Evolutionary conservation across 2,329 filamentous ascomycete species (phyloP).

Genomic region (Cordyceps javanica): DNA sequence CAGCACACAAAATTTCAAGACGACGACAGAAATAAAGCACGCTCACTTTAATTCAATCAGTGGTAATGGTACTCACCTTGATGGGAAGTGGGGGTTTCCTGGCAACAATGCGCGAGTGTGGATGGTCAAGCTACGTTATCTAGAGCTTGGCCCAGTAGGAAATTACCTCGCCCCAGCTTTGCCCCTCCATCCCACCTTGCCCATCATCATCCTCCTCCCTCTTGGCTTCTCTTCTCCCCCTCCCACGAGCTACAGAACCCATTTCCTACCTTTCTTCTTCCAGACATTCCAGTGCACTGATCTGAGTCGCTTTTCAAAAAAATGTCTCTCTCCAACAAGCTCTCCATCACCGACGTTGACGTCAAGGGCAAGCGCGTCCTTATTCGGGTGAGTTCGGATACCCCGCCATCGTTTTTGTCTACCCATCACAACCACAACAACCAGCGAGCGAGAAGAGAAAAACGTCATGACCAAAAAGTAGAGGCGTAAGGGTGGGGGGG

Average conservation of each 20-base stretch:
- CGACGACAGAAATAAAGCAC: too few species aligned
- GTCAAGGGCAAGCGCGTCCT: constrained; percentile 97
- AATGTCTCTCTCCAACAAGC: constrained; percentile 99
- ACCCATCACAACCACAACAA: too few species aligned
- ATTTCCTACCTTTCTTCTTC: background rate
- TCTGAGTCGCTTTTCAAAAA: constrained; percentile 32
- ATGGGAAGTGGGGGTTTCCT: background rate
- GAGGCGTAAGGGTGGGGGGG: too few species aligned
- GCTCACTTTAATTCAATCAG: too few species aligned
- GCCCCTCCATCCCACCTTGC: constrained; percentile 13
- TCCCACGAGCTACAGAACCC: background rate
- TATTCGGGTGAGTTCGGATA: constrained; percentile 68
- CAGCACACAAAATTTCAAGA: background rate
- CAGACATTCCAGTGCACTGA: background rate
- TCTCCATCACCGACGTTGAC: constrained; percentile 92
- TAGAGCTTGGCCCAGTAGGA: background rate
- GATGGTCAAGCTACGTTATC: background rate
- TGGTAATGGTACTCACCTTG: background rate
- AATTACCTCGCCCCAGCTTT: constrained; percentile 9
- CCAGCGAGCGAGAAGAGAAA: too few species aligned
- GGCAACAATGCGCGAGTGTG: too few species aligned
- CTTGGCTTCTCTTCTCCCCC: background rate
- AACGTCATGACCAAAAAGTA: too few species aligned
- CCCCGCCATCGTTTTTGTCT: constrained; percentile 31
- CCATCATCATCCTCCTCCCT: background rate